phyloP scores from a whole-genome alignment of 495 filamentous ascomycete species.

The Xylaria intraflava region DNA sequence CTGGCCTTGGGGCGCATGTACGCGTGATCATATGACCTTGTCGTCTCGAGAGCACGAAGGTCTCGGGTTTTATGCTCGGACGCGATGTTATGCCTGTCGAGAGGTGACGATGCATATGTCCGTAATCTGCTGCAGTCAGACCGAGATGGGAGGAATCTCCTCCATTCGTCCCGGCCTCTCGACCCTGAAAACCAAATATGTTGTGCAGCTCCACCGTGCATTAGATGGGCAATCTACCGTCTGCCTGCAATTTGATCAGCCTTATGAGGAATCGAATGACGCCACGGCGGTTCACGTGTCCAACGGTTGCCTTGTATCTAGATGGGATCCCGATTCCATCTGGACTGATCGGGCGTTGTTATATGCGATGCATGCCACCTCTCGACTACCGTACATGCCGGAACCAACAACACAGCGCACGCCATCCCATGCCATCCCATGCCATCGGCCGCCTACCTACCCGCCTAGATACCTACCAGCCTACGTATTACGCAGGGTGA shows the following conservation, averaged over 20 bases:
- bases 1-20: constrained; percentile 9
- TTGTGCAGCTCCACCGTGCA: constrained; percentile 6
- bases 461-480: too few relatives aligned
- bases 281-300: background rate
- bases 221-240: background rate
- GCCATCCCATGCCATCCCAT: too few relatives aligned
- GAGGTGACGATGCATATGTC: constrained; percentile 2
- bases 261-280: background rate
- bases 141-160: background rate
- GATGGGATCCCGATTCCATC: too few relatives aligned
- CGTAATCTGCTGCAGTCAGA: constrained; percentile 4
- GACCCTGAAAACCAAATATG: constrained; percentile 1
- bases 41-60: background rate
- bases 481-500: too few relatives aligned
- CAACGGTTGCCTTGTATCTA: background rate
- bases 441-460: too few relatives aligned
- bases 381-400: background rate
- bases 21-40: constrained; percentile 11
- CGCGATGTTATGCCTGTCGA: background rate
- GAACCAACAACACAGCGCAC: background rate
- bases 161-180: background rate
- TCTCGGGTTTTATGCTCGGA: background rate
- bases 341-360: background rate
- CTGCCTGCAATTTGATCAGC: background rate
- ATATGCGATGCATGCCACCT: background rate